Conservation (phyloP, 2,329 filamentous ascomycete genomes). For the Trichoderma arundinaceum region DNA sequence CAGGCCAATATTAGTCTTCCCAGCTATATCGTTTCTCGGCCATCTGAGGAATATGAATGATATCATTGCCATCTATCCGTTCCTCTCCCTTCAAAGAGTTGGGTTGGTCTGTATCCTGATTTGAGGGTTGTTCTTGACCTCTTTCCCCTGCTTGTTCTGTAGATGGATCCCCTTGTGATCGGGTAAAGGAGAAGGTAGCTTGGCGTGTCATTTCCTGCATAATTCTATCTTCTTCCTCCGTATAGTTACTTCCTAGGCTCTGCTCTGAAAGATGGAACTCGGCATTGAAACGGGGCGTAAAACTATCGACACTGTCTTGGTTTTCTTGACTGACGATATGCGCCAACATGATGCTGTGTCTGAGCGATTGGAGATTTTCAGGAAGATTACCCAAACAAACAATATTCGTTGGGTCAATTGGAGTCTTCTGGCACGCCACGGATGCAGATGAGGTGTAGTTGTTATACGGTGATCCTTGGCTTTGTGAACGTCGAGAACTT, state of each 20-base stretch:
- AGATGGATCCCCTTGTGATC: not conserved
- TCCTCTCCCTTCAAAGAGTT: conserved; percentile 43
- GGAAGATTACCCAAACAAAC: conserved; percentile 62
- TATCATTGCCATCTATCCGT: conserved; percentile 53
- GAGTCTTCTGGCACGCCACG: conserved; percentile 51
- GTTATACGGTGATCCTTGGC: not conserved
- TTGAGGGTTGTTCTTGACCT: conserved; percentile 6
- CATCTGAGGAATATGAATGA: conserved; percentile 59
- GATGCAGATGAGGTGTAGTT: conserved; percentile 13
- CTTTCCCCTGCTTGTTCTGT: conserved; percentile 15
- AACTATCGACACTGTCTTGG: conserved; percentile 8
- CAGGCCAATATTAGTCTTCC: conserved; percentile 45
- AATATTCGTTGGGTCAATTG: conserved; percentile 59
- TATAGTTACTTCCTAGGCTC: conserved; percentile 64
- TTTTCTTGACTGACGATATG: conserved; percentile 30
- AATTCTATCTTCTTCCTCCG: conserved; percentile 56
- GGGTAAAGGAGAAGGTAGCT: conserved; percentile 33
- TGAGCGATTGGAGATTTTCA: conserved; percentile 48
- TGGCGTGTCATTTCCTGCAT: conserved; percentile 41
- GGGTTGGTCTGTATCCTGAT: conserved; percentile 16
- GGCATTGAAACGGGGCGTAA: conserved; percentile 24
- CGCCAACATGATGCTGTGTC: conserved; percentile 32
- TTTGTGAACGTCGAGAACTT: not conserved
- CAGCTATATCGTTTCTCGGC: conserved; percentile 58
- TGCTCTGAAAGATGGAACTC: conserved; percentile 36